These are phyloP conservation scores for Albizia julibrissin DNA, from an alignment of 306 rosid species.

Conservation along the genomic window DNA sequence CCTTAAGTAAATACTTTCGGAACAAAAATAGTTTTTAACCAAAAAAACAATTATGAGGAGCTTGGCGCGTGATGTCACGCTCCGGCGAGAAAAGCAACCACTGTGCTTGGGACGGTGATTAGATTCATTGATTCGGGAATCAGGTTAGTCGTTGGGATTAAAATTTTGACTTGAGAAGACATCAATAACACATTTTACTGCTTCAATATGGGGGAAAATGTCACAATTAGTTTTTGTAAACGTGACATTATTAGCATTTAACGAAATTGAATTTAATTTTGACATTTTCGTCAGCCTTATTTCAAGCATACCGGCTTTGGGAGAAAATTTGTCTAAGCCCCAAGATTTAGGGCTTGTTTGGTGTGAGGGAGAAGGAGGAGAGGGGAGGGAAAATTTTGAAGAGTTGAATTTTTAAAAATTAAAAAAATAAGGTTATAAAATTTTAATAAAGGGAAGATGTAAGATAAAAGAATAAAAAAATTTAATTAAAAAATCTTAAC, in stretches of 20 bases:
- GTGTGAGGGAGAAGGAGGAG: too few species aligned
- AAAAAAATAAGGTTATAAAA: too few species aligned
- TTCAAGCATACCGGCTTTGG: too few species aligned
- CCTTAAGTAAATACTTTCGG: too few species aligned
- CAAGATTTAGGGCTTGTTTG: not conserved
- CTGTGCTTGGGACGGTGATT: not conserved
- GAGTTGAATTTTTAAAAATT: too few species aligned
- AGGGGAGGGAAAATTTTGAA: too few species aligned
- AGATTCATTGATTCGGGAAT: not conserved
- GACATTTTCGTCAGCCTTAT: not conserved
- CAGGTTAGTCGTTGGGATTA: not conserved
- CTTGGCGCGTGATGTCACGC: not conserved
- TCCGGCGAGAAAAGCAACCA: not conserved
- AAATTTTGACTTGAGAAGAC: not conserved
- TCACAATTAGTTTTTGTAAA: not conserved
- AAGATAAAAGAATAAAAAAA: too few species aligned
- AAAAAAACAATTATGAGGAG: not conserved
- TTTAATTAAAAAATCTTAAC: too few species aligned
- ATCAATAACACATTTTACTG: not conserved
- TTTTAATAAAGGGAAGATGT: too few species aligned
- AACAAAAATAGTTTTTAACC: too few species aligned
- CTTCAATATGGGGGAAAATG: not conserved
- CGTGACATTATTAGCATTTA: not conserved
- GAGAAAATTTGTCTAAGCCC: not conserved
- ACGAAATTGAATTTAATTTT: not conserved